Percentiles rank a stretch among this genome's conserved stretches.
Evolutionary conservation across 2,329 filamentous ascomycete species (phyloP).

Genomic region (Colletotrichum sp.): DNA sequence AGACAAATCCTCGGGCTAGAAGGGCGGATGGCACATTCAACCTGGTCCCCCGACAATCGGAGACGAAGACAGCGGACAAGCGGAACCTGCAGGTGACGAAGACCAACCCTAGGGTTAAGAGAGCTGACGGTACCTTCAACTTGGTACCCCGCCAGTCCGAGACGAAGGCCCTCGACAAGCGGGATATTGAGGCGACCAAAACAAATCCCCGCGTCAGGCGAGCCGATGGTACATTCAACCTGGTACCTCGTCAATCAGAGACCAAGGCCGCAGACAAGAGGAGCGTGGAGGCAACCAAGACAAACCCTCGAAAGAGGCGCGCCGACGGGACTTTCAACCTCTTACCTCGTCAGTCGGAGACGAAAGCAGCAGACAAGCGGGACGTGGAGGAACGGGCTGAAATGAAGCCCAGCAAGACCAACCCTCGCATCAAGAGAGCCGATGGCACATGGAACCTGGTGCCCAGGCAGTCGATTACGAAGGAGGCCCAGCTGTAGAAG

Average conservation of each 20-base stretch:
- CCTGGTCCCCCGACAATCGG: neutral
- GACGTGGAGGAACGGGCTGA: neutral
- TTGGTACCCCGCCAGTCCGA: accelerated
- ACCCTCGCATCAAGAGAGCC: neutral
- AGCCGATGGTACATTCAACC: neutral
- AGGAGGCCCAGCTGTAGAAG: neutral
- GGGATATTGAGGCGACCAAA: neutral
- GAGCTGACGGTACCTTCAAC: neutral
- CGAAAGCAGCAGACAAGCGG: neutral
- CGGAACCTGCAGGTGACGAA: neutral
- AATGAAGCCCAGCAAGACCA: neutral
- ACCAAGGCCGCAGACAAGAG: neutral
- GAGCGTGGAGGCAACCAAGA: neutral
- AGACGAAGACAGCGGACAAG: neutral
- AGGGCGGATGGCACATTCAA: neutral
- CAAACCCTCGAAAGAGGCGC: neutral
- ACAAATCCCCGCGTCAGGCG: neutral
- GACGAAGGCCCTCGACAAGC: neutral
- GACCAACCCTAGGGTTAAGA: neutral
- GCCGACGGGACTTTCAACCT: neutral
- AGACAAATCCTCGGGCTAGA: neutral
- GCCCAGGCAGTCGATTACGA: neutral
- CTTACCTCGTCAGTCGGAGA: neutral
- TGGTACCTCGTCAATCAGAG: neutral
- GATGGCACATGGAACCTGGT: neutral